A percentile compares a stretch with the other conserved stretches of the same genome.
Evolutionary conservation across 2,329 filamentous ascomycete genomes (phyloP).

Genomic region (Colletotrichum sp.): DNA sequence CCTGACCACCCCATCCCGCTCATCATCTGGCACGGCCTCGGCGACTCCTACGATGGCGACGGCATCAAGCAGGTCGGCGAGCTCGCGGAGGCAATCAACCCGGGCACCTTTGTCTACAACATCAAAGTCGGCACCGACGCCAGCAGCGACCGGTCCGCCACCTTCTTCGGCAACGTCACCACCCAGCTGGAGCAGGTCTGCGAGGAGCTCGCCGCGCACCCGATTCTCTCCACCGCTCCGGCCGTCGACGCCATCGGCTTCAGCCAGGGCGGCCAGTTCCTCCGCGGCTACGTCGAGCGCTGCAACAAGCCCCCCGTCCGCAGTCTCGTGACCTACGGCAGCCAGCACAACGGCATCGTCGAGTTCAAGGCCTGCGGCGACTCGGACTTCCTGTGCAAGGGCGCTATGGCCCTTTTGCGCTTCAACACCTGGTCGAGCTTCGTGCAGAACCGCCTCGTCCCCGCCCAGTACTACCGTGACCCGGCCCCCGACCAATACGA

Average conservation of each 20-base stretch:
- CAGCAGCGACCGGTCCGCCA: constrained; percentile 76
- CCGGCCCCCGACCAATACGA: constrained; percentile 64
- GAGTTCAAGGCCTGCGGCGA: constrained; percentile 77
- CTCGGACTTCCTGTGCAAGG: constrained; percentile 81
- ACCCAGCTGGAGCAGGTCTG: constrained; percentile 80
- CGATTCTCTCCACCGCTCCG: constrained; percentile 80
- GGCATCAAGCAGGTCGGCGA: constrained; percentile 74
- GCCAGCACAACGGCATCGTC: constrained; percentile 90
- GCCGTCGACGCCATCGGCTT: constrained; percentile 93
- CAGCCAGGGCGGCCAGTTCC: constrained; percentile 93
- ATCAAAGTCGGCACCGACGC: constrained; percentile 74
- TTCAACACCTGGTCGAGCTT: constrained; percentile 81
- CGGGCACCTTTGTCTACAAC: constrained; percentile 84
- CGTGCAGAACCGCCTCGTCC: constrained; percentile 82
- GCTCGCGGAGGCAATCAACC: constrained; percentile 76
- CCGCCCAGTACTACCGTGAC: constrained; percentile 93
- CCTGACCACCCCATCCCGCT: constrained; percentile 75
- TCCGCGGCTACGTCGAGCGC: constrained; percentile 88
- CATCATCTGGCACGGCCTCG: constrained; percentile 90
- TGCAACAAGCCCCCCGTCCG: constrained; percentile 80
- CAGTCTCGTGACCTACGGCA: constrained; percentile 86
- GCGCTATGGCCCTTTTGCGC: constrained; percentile 78
- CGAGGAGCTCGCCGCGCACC: constrained; percentile 74
- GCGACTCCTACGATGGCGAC: constrained; percentile 77
- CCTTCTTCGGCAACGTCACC: constrained; percentile 91